A percentile compares a stretch with the other conserved stretches of the same genome.
These are phyloP conservation scores for Podospora bellae-mahoneyi DNA, from an alignment of 495 filamentous ascomycete genomes.

Conservation along the genomic window DNA sequence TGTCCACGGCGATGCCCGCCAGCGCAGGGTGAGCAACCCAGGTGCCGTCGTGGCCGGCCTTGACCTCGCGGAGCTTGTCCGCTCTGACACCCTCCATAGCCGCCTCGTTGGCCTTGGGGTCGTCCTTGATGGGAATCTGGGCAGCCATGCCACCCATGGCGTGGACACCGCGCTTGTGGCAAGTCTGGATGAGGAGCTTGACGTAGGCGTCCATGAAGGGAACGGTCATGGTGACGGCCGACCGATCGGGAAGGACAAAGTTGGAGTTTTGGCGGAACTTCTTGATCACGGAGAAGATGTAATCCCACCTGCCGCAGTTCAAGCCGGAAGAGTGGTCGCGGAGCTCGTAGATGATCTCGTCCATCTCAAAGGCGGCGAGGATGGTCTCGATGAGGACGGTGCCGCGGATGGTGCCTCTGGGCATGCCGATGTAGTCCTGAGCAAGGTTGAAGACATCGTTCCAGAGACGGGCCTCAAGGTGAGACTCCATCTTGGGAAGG, in stretches of 20 bases:
- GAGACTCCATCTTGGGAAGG: conserved; percentile 98
- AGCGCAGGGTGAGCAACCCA: conserved; percentile 98
- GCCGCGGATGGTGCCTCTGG: conserved; percentile 86
- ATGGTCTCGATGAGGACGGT: conserved; percentile 99
- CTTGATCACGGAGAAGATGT: conserved; percentile 99
- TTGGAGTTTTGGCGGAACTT: conserved; percentile 93
- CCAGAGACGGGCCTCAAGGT: conserved; percentile 96
- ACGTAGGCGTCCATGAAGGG: conserved; percentile 98
- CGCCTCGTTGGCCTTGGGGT: conserved; percentile 82
- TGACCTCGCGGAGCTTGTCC: conserved; percentile 95
- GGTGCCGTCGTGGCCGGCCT: conserved; percentile 90
- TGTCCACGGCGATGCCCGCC: conserved; percentile 79
- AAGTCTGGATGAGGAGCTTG: conserved; percentile 94
- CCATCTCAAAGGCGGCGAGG: conserved; percentile 99
- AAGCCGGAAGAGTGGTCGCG: conserved; percentile 93
- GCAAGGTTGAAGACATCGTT: conserved; percentile 98
- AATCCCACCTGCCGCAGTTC: conserved; percentile 99
- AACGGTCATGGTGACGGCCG: conserved; percentile 92
- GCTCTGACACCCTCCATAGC: conserved; percentile 91
- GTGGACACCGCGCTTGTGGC: conserved; percentile 91
- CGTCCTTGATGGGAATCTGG: conserved; percentile 97
- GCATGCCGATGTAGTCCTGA: conserved; percentile 88
- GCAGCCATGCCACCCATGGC: conserved; percentile 99
- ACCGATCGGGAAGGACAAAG: conserved; percentile 91
- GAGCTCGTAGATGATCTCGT: conserved; percentile 99